A percentile compares a stretch with the other conserved stretches of the same genome.
These are phyloP conservation scores for Sarcomyxa edulis DNA, from an alignment of 768 basidiomycete genomes.

Conservation along the genomic window DNA sequence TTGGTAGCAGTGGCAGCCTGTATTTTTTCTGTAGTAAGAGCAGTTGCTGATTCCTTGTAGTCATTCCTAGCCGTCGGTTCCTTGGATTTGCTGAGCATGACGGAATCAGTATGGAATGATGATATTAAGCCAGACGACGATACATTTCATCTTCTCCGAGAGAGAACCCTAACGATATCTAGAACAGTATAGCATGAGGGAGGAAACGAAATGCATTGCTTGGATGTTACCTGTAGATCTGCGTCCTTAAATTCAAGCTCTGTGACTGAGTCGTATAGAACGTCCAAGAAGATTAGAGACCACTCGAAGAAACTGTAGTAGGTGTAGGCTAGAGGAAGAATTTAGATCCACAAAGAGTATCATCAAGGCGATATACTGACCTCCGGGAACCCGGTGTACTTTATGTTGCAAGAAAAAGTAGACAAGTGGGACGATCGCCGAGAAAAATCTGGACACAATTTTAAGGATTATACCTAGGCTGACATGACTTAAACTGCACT, in stretches of 20 bases:
- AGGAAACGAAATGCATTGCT: too few relatives aligned
- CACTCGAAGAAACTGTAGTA: constrained; percentile 86
- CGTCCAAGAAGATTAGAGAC: constrained; percentile 70
- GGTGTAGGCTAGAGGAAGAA: constrained; percentile 64
- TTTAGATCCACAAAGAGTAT: constrained; percentile 1
- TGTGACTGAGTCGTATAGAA: constrained; percentile 66
- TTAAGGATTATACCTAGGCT: constrained; percentile 1
- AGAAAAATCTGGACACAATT: constrained; percentile 54
- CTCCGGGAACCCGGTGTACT: constrained; percentile 71
- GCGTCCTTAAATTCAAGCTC: constrained; percentile 53
- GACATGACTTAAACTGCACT: constrained; percentile 14
- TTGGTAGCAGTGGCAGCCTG: too few relatives aligned
- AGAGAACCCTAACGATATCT: constrained; percentile 17
- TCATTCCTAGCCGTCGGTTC: too few relatives aligned
- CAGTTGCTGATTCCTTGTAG: too few relatives aligned
- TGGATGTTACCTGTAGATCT: constrained; percentile 43
- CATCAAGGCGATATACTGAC: constrained; percentile 29
- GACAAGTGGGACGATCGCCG: constrained; percentile 62
- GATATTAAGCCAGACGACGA: neutral
- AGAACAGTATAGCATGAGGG: neutral
- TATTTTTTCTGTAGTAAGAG: too few relatives aligned
- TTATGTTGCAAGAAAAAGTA: constrained; percentile 89
- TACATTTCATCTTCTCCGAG: constrained; percentile 13
- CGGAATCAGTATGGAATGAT: constrained; percentile 3
- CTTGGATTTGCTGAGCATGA: too few relatives aligned